Evolutionary conservation across 768 basidiomycete species (phyloP).

Genomic region (Mycena latifolia): DNA sequence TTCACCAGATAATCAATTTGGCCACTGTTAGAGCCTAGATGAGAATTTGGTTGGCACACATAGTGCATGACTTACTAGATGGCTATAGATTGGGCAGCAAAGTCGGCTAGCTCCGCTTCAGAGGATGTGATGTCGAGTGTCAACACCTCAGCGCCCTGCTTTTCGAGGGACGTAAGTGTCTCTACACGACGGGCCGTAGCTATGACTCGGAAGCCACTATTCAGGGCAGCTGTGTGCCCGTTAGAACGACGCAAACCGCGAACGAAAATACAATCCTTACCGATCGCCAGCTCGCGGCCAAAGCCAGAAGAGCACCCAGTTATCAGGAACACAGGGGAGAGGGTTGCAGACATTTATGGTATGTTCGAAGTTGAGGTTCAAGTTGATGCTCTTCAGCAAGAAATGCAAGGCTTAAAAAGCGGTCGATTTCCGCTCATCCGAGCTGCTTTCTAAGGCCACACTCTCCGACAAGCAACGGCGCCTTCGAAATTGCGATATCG

Average conservation of each 20-base stretch:
- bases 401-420: too few relatives aligned
- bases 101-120: constrained; percentile 8
- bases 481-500: too few relatives aligned
- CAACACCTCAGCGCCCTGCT: constrained; percentile 12
- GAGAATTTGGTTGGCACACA: background rate
- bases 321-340: constrained; percentile 19
- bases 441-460: too few relatives aligned
- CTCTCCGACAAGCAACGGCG: too few relatives aligned
- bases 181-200: constrained; percentile 14
- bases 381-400: too few relatives aligned
- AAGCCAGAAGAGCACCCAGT: constrained; percentile 24
- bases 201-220: constrained; percentile 14
- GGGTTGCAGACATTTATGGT: background rate
- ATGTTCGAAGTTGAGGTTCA: background rate
- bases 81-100: constrained; percentile 13
- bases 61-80: constrained; percentile 4
- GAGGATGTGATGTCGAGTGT: constrained; percentile 16
- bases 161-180: background rate
- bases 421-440: too few relatives aligned
- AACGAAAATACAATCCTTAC: background rate
- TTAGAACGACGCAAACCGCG: background rate
- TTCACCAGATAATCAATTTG: constrained; percentile 20
- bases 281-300: constrained; percentile 13
- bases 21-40: constrained; percentile 1
- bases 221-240: constrained; percentile 10